Conservation (phyloP, 2,329 filamentous ascomycete genomes). For the Pyricularia pennisetigena region DNA sequence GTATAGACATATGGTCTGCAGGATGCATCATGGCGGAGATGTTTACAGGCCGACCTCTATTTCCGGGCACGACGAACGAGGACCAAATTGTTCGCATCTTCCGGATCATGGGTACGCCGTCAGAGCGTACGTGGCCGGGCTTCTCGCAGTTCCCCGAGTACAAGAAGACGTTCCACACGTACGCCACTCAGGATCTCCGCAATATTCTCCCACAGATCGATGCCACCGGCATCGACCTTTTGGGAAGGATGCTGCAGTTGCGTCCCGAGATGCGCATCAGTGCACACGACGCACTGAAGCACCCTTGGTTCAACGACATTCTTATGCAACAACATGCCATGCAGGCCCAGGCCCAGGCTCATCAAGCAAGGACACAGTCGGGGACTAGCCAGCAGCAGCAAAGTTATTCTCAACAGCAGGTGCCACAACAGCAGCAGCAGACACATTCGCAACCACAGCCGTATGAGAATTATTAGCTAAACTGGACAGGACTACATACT, state of each 20-base stretch:
- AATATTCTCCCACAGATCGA: constrained; percentile 88
- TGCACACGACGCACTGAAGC: constrained; percentile 74
- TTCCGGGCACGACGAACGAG: constrained; percentile 96
- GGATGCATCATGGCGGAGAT: constrained; percentile 99
- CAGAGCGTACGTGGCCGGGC: constrained; percentile 89
- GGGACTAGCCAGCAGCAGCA: constrained; percentile 11
- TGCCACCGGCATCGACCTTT: constrained; percentile 71
- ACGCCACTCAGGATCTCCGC: constrained; percentile 81
- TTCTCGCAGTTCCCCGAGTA: constrained; percentile 97
- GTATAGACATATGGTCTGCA: constrained; percentile 98
- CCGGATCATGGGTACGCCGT: constrained; percentile 95
- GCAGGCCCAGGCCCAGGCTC: constrained; percentile 5
- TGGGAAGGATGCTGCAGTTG: constrained; percentile 86
- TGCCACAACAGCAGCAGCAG: constrained; percentile 12
- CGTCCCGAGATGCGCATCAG: constrained; percentile 86
- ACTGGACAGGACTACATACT: not conserved
- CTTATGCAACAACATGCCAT: constrained; percentile 28
- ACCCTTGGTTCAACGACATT: constrained; percentile 85
- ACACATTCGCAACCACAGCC: constrained; percentile 1
- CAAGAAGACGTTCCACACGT: constrained; percentile 90
- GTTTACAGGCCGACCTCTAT: constrained; percentile 91
- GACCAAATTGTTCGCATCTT: constrained; percentile 97
- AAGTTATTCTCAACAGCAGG: constrained; percentile 15
- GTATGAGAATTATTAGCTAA: constrained; percentile 2
- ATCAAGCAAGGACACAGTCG: constrained; percentile 5